A percentile compares a stretch with the other conserved stretches of the same genome.
Evolutionary conservation across 768 basidiomycete genomes (phyloP).

Genomic region (Tulasnella calospora): DNA sequence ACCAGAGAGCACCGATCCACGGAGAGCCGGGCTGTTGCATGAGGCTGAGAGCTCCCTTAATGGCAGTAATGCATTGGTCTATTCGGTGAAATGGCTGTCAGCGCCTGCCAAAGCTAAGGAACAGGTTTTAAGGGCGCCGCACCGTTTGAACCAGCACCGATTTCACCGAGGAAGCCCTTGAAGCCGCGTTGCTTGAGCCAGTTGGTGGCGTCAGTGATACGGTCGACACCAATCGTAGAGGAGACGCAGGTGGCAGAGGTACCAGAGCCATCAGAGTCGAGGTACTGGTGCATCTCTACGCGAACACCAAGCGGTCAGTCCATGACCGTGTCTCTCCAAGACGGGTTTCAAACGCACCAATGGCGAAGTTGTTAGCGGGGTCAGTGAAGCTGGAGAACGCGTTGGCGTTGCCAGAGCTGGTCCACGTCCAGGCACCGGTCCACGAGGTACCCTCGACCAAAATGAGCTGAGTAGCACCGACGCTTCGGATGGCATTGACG

Average conservation of each 20-base stretch:
- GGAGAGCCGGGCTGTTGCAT: constrained; percentile 50
- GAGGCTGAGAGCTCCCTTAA: constrained; percentile 53
- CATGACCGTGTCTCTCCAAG: background rate
- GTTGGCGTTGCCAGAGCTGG: constrained; percentile 51
- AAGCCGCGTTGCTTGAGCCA: constrained; percentile 59
- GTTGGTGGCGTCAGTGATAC: constrained; percentile 51
- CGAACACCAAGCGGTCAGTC: too few species aligned
- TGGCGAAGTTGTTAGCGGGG: constrained; percentile 58
- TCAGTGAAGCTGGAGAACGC: constrained; percentile 53
- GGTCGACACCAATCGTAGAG: constrained; percentile 55
- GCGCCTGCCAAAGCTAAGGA: constrained; percentile 1
- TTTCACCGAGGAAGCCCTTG: constrained; percentile 63
- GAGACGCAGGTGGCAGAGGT: constrained; percentile 53
- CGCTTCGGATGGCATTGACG: constrained; percentile 58
- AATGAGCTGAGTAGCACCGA: constrained; percentile 53
- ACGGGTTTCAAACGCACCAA: constrained; percentile 40
- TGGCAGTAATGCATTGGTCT: constrained; percentile 45
- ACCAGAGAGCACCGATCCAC: constrained; percentile 45
- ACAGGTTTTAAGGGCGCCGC: background rate
- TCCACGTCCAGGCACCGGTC: constrained; percentile 62
- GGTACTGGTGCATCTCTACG: constrained; percentile 66
- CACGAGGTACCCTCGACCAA: constrained; percentile 44
- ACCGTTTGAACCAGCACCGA: constrained; percentile 47
- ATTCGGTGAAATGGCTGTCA: constrained; percentile 17
- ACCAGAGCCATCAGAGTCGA: constrained; percentile 56